Conservation (phyloP, 768 basidiomycete genomes). For the Russula brevipes region DNA sequence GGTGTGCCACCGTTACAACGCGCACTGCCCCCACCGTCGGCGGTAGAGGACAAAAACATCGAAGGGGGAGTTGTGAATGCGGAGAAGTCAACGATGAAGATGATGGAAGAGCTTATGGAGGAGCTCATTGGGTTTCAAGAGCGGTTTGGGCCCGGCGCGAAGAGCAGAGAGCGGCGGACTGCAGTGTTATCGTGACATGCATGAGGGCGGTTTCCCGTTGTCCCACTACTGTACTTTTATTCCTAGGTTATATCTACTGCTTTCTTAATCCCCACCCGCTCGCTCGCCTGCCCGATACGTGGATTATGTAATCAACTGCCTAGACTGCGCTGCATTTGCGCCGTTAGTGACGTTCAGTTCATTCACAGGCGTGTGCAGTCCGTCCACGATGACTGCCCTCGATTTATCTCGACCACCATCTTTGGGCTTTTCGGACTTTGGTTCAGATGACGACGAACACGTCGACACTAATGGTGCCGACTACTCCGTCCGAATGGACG, state of each 20-base stretch:
- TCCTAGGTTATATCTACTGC: constrained; percentile 24
- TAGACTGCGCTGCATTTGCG: too few species aligned
- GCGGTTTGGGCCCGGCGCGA: constrained; percentile 61
- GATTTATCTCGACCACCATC: constrained; percentile 23
- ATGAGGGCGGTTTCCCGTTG: neutral
- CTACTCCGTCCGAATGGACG: constrained; percentile 66
- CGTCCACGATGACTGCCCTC: constrained; percentile 10
- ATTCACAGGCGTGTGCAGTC: neutral
- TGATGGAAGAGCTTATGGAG: constrained; percentile 90
- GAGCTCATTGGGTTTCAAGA: constrained; percentile 88
- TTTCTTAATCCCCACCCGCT: constrained; percentile 3
- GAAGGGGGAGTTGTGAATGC: neutral
- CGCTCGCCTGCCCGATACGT: neutral
- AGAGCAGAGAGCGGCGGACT: constrained; percentile 37
- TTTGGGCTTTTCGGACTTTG: constrained; percentile 36
- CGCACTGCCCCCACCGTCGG: constrained; percentile 24
- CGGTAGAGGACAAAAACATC: constrained; percentile 24
- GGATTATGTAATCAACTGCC: neutral
- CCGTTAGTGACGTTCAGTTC: too few species aligned
- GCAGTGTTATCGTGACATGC: constrained; percentile 29
- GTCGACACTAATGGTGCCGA: constrained; percentile 44
- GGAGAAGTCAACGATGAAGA: constrained; percentile 53
- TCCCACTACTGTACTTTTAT: constrained; percentile 24
- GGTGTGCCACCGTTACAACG: constrained; percentile 24
- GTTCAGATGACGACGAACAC: constrained; percentile 40